Evolutionary conservation across 139 green algal genomes (phyloP), one percentile per base, ranked within the genome.

Genomic region (Raphidocelis subcapitata): DNA sequence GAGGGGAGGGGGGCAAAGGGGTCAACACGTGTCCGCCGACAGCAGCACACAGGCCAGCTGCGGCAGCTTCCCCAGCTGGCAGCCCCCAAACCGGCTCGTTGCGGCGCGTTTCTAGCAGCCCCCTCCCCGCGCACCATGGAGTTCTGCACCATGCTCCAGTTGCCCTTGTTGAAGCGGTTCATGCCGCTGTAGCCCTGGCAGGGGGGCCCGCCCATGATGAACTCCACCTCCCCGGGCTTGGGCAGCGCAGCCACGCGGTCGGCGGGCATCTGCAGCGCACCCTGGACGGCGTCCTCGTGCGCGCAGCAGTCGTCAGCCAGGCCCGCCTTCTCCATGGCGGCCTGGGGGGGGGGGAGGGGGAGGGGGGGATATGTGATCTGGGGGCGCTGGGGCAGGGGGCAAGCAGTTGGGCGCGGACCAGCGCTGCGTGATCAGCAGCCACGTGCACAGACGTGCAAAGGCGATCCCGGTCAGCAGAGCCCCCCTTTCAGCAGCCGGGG

Each of bases 151-250:
- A 95, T 92, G 61, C 79, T 92, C 94, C 94, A 98, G 79, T 93
- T 93, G 79, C 94, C 85, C 86, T 96, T 94, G 88, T 98, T 98
- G 88, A 98, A 98, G 41, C 94, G 87, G 81, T 98, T 98, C 94
- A 98, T 98, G 74, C 94, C 94, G 20, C 85, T 94, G 87, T 98
- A 98, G 64, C 94, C 94, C 88, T 98, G 93, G 90, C 94, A 98
- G 60, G 94, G 94, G 0, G 94, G 94, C 1, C 94, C 94, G 26
- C 94, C 93, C 79, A 92, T 96, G 67, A 98, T 94, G 83, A 98
- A 97, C 44, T 97, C 94, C 26, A 98, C 94, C 73, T 96, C 63
- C 0, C 94, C 94, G 3, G 94, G 94, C 51, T 51, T 14, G 2
- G 94, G 94, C 73, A 98, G 85, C 18, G 54, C 67, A 4, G 72